Base-by-base conservation (phyloP, 352 stramenopile species). In the Blastocystis sp. region DNA sequence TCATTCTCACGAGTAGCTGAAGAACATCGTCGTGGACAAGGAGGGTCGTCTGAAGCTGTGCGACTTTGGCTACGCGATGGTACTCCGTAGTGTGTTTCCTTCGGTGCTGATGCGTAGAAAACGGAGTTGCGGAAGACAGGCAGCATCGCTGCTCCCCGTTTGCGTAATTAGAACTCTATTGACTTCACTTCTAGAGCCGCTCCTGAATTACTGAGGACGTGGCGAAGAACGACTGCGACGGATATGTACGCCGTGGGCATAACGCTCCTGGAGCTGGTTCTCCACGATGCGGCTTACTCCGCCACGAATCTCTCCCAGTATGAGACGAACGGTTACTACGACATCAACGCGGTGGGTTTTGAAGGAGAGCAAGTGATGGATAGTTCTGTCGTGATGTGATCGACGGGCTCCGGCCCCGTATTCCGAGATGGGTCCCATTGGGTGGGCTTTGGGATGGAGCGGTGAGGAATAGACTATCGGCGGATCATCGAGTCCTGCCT, bases 161-260 rank as follows among this genome's bases (percentile, higher is more conserved):
- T 21, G 38, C 74, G 74, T 69, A 84, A 48, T 10, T 69, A 28
- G 0, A 10, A 17, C 19, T 52, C 9, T 43, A 21, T 28, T 59
- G 24, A 10, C 11, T 45, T 69, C 14, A 84, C 10, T 38, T 42
- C 0, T 84, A 84, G 74, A 59, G 74, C 74, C 2, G 74, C 74
- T 69, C 74, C 74, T 2, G 74, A 84, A 7, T 68, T 42, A 3
- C 28, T 84, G 1, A 38, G 21, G 7, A 68, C 74, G 1, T 57
- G 52, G 52, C 11, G 48, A 21, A 52, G 74, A 11, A 59, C 74
- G n/a, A 14, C 66, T 3, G 43, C n/a, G 38, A 68, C 74, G 38
- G 74, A 84, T 42, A 52, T 84, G 11, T 84, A 70, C 52, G 65
- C 74, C 45, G 24, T 84, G 3, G 74, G 74, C 7, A 84, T 84